These are phyloP conservation scores for Penicillium concentricum DNA, from an alignment of 2,329 filamentous ascomycete species.

Conservation along the genomic window DNA sequence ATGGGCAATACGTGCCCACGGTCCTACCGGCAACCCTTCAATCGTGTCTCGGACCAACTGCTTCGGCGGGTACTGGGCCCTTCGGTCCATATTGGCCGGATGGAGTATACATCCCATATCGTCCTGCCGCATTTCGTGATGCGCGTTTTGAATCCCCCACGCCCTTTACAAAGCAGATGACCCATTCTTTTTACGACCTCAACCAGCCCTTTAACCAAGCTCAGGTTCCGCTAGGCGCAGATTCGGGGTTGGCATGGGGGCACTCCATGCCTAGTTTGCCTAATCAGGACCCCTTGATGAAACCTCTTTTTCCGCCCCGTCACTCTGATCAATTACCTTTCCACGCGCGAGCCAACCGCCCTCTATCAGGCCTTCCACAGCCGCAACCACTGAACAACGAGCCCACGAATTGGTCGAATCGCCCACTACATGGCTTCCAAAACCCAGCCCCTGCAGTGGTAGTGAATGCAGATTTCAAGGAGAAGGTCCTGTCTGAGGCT, in stretches of 20 bases:
- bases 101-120: constrained; percentile 61
- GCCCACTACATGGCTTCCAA: constrained; percentile 23
- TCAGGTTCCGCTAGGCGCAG: constrained; percentile 27
- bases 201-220: constrained; percentile 31
- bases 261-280: constrained; percentile 27
- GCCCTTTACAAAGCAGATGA: constrained; percentile 23
- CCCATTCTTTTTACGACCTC: constrained; percentile 30
- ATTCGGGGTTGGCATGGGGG: constrained; percentile 34
- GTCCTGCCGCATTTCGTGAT: constrained; percentile 58
- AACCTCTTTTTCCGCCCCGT: constrained; percentile 39
- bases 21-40: constrained; percentile 61
- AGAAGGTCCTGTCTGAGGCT: constrained; percentile 68
- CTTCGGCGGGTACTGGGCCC: constrained; percentile 55
- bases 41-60: constrained; percentile 57
- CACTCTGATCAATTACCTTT: constrained; percentile 36
- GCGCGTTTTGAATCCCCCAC: constrained; percentile 43
- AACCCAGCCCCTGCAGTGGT: constrained; percentile 21
- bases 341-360: constrained; percentile 28
- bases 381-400: constrained; percentile 24
- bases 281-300: constrained; percentile 31
- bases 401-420: constrained; percentile 27
- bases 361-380: constrained; percentile 20
- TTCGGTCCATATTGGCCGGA: constrained; percentile 65
- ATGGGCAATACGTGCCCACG: constrained; percentile 55
- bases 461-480: constrained; percentile 59